A percentile compares a stretch with the other conserved stretches of the same genome.
Evolutionary conservation across 2,329 filamentous ascomycete species (phyloP).

Genomic region (Chaetomium strumarium): DNA sequence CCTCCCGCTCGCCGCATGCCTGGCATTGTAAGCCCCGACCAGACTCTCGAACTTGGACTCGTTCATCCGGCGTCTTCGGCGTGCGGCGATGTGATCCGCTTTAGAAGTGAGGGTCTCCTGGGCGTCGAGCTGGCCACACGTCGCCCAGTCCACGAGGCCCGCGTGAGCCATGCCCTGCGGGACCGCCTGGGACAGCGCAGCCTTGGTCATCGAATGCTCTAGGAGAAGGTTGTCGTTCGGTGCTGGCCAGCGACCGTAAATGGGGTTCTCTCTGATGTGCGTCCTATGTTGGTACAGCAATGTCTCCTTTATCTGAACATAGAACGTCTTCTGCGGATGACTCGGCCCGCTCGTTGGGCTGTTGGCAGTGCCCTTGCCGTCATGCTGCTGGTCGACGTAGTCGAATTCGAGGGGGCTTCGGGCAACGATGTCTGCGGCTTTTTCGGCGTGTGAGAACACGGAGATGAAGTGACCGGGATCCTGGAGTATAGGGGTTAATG

Average conservation of each 20-base stretch:
- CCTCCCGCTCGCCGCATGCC: background rate
- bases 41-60: constrained; percentile 6
- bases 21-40: constrained; percentile 2
- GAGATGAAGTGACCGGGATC: constrained; percentile 46
- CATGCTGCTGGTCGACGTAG: constrained; percentile 26
- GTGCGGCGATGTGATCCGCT: background rate
- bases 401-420: constrained; percentile 45
- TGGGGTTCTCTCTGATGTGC: constrained; percentile 31
- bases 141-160: constrained; percentile 42
- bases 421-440: constrained; percentile 36
- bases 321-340: constrained; percentile 32
- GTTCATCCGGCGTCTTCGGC: background rate
- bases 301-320: constrained; percentile 36
- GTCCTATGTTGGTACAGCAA: constrained; percentile 36
- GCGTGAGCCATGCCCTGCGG: constrained; percentile 34
- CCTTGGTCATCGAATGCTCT: constrained; percentile 33
- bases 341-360: background rate
- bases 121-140: constrained; percentile 11
- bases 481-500: constrained; percentile 26
- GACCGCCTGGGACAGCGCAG: constrained; percentile 35
- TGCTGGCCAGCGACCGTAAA: constrained; percentile 40
- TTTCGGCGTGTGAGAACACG: constrained; percentile 37
- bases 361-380: background rate
- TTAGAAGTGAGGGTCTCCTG: background rate
- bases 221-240: constrained; percentile 16